phyloP scores from a whole-genome alignment of 768 basidiomycete genomes.

The Termitomyces eurrhizus region DNA sequence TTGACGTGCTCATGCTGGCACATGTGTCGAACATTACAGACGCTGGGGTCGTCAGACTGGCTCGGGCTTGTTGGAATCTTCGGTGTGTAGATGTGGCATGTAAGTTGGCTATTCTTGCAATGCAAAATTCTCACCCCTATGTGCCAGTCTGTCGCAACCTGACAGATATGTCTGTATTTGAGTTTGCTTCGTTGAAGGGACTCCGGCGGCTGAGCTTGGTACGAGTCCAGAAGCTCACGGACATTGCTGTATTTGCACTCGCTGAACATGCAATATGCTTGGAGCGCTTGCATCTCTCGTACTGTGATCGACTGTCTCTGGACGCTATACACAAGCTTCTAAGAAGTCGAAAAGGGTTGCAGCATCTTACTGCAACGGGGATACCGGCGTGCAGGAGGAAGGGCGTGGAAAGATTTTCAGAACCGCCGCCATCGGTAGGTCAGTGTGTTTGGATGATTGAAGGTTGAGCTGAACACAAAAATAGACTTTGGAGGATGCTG shows the following conservation, averaged over 20 bases:
- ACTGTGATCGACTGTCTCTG: constrained; percentile 79
- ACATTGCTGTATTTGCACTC: constrained; percentile 75
- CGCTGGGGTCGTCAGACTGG: constrained; percentile 60
- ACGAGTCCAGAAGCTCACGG: constrained; percentile 78
- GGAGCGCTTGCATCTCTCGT: constrained; percentile 82
- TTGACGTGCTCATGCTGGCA: constrained; percentile 79
- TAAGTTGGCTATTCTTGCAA: constrained; percentile 35
- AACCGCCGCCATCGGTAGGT: constrained; percentile 60
- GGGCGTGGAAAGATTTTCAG: constrained; percentile 76
- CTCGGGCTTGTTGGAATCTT: constrained; percentile 66
- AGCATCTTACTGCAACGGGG: constrained; percentile 78
- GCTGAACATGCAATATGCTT: constrained; percentile 67
- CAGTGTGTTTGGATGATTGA: constrained; percentile 10
- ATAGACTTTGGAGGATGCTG: constrained; percentile 63
- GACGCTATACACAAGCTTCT: constrained; percentile 71
- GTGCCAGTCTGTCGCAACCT: constrained; percentile 70
- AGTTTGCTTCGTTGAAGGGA: constrained; percentile 64
- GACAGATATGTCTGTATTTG: constrained; percentile 83
- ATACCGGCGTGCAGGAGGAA: constrained; percentile 67
- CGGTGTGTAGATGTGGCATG: constrained; percentile 86
- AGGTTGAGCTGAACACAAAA: not conserved
- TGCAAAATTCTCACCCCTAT: constrained; percentile 1
- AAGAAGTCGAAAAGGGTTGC: constrained; percentile 52
- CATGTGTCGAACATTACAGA: constrained; percentile 84
- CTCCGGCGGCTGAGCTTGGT: constrained; percentile 79